These are phyloP conservation scores for Ogataea hybrid DNA, from an alignment of 1,139 yeast species.

Conservation along the genomic window DNA sequence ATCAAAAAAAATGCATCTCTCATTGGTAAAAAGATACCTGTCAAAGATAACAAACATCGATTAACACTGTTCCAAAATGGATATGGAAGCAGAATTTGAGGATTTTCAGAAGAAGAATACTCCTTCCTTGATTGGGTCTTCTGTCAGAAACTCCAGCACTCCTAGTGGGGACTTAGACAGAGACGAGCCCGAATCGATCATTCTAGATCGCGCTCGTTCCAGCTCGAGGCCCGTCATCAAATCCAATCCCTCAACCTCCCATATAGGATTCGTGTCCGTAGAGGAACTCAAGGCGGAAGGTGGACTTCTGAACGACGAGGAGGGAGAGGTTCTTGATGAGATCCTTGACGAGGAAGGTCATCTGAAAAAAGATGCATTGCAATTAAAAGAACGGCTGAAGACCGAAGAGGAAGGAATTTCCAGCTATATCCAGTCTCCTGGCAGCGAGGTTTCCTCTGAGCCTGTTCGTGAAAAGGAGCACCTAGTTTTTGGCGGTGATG, in stretches of 20 bases:
- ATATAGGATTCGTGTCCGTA: conserved; percentile 41
- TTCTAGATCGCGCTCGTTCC: conserved; percentile 19
- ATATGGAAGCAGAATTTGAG: conserved; percentile 54
- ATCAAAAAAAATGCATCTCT: background rate
- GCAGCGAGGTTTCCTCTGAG: background rate
- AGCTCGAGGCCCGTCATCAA: conserved; percentile 26
- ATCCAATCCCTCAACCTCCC: conserved; percentile 14
- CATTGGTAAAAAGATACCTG: conserved; percentile 3
- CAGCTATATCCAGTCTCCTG: too few relatives aligned
- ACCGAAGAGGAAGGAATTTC: conserved; percentile 4
- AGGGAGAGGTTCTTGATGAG: conserved; percentile 47
- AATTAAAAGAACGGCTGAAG: conserved; percentile 22
- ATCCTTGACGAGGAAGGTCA: conserved; percentile 53
- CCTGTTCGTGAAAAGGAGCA: conserved; percentile 14
- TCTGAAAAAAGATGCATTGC: conserved; percentile 46
- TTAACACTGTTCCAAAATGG: conserved; percentile 38
- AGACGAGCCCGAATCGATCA: conserved; percentile 7
- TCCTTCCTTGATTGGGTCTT: conserved; percentile 59
- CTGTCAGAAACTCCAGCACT: conserved; percentile 40
- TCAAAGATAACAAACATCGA: background rate
- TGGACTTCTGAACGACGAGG: conserved; percentile 55
- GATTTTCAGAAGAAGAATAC: conserved; percentile 46
- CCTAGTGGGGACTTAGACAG: conserved; percentile 16
- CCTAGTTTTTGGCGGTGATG: conserved; percentile 29
- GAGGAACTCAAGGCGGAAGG: conserved; percentile 61